Evolutionary conservation across 306 rosid species (phyloP).

Genomic region (Ormosia semicastrata): DNA sequence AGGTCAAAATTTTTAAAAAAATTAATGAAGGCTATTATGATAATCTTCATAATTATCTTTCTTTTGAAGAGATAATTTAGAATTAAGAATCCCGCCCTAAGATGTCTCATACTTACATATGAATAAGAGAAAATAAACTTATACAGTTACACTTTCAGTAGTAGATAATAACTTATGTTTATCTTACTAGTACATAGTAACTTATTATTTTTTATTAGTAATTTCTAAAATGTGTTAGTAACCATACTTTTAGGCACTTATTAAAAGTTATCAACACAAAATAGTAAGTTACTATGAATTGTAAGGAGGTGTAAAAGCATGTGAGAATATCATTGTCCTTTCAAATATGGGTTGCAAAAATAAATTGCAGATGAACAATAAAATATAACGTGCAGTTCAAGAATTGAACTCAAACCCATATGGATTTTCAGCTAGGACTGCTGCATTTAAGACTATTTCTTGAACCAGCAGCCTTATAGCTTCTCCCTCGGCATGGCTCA

Average conservation of each 20-base stretch:
- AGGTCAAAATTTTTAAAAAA: background rate
- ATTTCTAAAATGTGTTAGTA: background rate
- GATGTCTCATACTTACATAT: background rate
- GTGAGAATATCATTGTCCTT: background rate
- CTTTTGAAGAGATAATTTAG: background rate
- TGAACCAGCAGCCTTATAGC: background rate
- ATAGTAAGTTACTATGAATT: background rate
- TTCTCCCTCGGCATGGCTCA: background rate
- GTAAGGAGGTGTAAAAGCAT: background rate
- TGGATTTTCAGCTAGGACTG: conserved; percentile 28
- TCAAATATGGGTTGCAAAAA: background rate
- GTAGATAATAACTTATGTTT: background rate
- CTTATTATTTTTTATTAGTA: background rate
- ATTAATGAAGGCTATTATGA: background rate
- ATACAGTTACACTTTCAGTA: too few relatives aligned
- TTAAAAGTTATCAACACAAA: background rate
- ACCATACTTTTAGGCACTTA: background rate
- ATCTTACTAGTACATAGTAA: background rate
- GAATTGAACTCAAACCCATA: conserved; percentile 41
- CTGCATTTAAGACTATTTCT: background rate
- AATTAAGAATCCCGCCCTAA: background rate
- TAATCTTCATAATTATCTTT: background rate
- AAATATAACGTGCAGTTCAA: background rate
- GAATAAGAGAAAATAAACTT: background rate
- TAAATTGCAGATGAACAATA: background rate